A percentile compares a stretch with the other conserved stretches of the same genome.
phyloP scores from a whole-genome alignment of 2,329 filamentous ascomycete species.

The Calonectria leucothoes region DNA sequence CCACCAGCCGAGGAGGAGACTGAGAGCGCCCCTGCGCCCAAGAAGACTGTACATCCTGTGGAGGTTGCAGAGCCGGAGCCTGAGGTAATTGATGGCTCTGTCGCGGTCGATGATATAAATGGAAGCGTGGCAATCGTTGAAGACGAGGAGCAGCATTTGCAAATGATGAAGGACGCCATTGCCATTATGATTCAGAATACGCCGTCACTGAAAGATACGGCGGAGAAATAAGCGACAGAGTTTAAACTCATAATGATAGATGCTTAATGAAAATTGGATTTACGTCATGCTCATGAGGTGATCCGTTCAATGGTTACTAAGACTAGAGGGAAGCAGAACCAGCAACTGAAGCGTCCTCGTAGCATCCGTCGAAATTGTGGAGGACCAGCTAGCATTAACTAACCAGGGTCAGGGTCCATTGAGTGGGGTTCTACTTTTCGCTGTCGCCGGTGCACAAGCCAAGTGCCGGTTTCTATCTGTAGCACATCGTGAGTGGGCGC shows the following conservation, averaged over 20 bases:
- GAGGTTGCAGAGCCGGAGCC: not conserved
- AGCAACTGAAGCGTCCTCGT: too few species aligned
- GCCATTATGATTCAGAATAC: slow-evolving; percentile 9
- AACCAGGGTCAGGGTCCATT: too few species aligned
- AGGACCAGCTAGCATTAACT: too few species aligned
- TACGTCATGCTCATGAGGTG: not conserved
- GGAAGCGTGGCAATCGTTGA: not conserved
- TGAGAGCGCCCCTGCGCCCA: not conserved
- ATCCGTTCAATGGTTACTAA: not conserved
- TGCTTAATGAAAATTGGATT: not conserved
- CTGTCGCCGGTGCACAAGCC: too few species aligned
- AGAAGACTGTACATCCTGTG: not conserved
- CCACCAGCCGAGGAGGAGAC: not conserved
- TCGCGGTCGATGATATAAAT: not conserved
- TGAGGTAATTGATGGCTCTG: not conserved
- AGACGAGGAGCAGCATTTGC: not conserved
- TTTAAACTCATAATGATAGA: not conserved
- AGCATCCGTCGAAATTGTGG: too few species aligned
- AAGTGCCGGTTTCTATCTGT: too few species aligned
- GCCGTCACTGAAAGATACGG: not conserved
- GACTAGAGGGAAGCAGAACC: too few species aligned
- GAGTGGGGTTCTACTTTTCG: too few species aligned
- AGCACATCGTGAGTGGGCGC: too few species aligned
- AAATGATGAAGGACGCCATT: not conserved
- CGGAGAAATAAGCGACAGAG: not conserved